Evolutionary conservation across 1,284 basidiomycete genomes (phyloP), one percentile per base, ranked within the genome.

Genomic region (Malassezia sp.): DNA sequence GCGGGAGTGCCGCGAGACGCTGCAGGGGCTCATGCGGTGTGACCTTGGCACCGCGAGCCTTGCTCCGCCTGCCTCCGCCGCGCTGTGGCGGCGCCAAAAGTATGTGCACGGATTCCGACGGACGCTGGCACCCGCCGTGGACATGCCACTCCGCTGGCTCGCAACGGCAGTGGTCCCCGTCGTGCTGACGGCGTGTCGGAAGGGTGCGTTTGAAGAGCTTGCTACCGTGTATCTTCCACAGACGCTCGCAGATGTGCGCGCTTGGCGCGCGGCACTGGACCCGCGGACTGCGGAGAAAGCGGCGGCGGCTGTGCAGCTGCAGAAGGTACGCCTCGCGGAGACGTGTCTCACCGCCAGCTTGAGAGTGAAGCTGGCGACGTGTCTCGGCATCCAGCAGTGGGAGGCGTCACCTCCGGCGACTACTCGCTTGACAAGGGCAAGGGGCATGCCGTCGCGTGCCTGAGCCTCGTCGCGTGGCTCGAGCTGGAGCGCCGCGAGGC

Each of bases 321-420:
- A 45, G 21, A 23, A 29, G 9, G 56, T 56, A n/a, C 43, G 56
- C 8, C 38, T 24, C 10, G 51, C 52, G 18, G n/a, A n/a, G n/a
- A n/a, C n/a, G n/a, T n/a, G n/a, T n/a, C n/a, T n/a, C n/a, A n/a
- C n/a, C n/a, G n/a, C n/a, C 42, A 39, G 38, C 52, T 28, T 36
- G 59, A 29, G 53, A 53, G 15, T 45, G 45, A 23, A 45, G 44
- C 22, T 11, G 39, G 42, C 49, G 38, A 56, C 23, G 50, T 50
- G 48, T 2, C 27, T 60, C 4, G 61, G 61, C 7, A n/a, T n/a
- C n/a, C n/a, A n/a, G n/a, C n/a, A n/a, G n/a, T n/a, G n/a, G n/a
- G n/a, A n/a, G 56, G 53, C 0, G 58, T 64, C 14, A 38, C 56
- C 15, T 56, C 57, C 22, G 61, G 61, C 12, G 57, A 64, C 39